Evolutionary conservation across 2,329 filamentous ascomycete species (phyloP), one percentile per base, ranked within the genome.

Genomic region (Furcasterigmium furcatum): DNA sequence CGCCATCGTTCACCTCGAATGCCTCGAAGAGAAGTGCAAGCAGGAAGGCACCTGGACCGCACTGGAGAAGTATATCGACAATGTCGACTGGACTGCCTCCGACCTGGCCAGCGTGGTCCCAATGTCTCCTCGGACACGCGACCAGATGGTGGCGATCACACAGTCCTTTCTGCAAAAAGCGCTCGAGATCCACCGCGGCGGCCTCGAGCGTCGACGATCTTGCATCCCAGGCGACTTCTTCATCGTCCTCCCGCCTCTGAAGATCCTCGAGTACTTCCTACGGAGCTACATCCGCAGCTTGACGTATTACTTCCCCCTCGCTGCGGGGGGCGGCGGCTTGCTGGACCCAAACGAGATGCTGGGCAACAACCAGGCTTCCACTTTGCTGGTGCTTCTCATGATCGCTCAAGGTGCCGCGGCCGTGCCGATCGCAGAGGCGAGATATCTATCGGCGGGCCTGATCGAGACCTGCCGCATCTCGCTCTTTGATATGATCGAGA

Each of bases 391-490:
- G 1, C 68, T 88, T 19, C 75, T 88, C 59, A 87, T 88, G 84
- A 84, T 88, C 45, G 84, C 84, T 1, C 82, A 86, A 55, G 85
- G 84, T 14, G 84, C 84, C 9, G 80, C 82, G 46, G 74, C 77
- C n/a, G 79, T 85, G 42, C 79, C 82, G 4, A 82, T 78, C 32
- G 70, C 78, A 1, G 84, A 87, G 63, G 83, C 84, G 2, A 72
- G 82, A 34, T 82, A 79, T 59, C 68, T 88, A 12, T 81, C 83
- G 5, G 80, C 80, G 2, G 84, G 84, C 0, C 65, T 88, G 46
- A 83, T 81, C 1, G 85, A 88, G 62, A 85, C 82, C 4, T 87
- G 84, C 58, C 81, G 84, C 35, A 86, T 88, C 53, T 86, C 82
- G 2, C 71, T 88, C 10, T 87, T 86, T 56, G 84, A 88, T 55